Conservation (phyloP, 192 early-diverging fungal genomes). For the Mortierella hygrophila region DNA sequence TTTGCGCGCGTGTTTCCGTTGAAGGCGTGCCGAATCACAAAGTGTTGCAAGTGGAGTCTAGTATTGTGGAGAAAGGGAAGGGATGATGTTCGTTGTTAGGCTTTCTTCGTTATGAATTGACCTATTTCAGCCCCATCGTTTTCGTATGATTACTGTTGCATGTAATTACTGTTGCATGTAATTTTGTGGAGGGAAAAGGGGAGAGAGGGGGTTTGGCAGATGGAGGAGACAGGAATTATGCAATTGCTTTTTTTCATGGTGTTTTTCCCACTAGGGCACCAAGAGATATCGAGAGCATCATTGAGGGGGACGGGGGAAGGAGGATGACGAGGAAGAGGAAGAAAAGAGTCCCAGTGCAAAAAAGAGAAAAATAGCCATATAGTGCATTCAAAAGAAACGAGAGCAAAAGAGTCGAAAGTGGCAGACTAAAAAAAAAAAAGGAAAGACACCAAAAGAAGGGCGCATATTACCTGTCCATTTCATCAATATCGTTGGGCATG, state of each 20-base stretch:
- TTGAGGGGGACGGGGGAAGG: neutral
- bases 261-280: neutral
- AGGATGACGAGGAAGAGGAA: neutral
- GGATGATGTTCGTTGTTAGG: neutral
- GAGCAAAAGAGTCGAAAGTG: neutral
- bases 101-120: neutral
- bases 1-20: constrained; percentile 51
- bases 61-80: neutral
- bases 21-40: constrained; percentile 48
- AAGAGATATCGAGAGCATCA: neutral
- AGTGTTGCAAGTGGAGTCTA: constrained; percentile 52
- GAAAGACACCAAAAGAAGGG: neutral
- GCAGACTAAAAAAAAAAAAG: neutral
- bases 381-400: neutral
- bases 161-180: neutral
- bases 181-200: neutral
- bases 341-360: neutral
- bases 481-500: constrained; percentile 65
- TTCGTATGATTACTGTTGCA: neutral
- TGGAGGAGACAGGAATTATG: neutral
- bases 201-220: neutral
- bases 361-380: constrained; percentile 2
- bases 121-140: neutral
- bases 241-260: neutral
- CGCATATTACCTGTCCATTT: constrained; percentile 54